Evolutionary conservation across 345 rosid species (phyloP), one percentile per base, ranked within the genome.

Genomic region (Hibiscus syriacus): DNA sequence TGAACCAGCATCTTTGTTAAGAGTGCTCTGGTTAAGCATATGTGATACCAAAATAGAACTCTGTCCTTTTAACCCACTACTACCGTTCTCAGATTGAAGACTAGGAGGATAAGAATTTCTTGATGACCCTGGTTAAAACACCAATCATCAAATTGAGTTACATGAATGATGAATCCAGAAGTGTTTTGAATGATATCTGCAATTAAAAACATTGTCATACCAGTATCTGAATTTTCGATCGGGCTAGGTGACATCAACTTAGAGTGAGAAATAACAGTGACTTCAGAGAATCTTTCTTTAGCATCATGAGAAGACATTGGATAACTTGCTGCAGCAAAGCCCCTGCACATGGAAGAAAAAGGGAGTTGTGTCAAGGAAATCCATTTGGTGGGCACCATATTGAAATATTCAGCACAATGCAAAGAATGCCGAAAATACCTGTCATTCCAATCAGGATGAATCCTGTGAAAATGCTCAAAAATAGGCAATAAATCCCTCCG

Each of bases 401-500:
- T 43, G 16, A 2, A 11, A 12, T n/a, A 0, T 11, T 45, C 5
- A 16, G 49, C n/a, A 12, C 49, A 43, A n/a, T 43, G 48, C 13
- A 43, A 43, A 14, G 48, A 43, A 43, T 43, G 48, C 48, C 2
- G 14, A 43, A 43, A 71, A 62, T 70, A 91, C 97, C 96, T 84
- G 80, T 83, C 90, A 78, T 79, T 84, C 86, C 81, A 80, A 66
- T 78, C 74, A 60, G 87, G 72, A 80, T 80, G 80, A 61, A 72
- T 73, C 79, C 83, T 73, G 53, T 80, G 86, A 41, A 84, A 86
- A 79, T 81, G 74, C 62, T 88, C 86, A 75, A 81, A 88, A 73
- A 88, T 81, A 23, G 94, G 94, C 48, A 88, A 73, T 53, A 86
- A 74, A 64, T 84, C 90, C 82, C 80, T 86, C 67, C 70, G 77